Conservation (phyloP, 1,284 basidiomycete species). For the Peniophora sp. region DNA sequence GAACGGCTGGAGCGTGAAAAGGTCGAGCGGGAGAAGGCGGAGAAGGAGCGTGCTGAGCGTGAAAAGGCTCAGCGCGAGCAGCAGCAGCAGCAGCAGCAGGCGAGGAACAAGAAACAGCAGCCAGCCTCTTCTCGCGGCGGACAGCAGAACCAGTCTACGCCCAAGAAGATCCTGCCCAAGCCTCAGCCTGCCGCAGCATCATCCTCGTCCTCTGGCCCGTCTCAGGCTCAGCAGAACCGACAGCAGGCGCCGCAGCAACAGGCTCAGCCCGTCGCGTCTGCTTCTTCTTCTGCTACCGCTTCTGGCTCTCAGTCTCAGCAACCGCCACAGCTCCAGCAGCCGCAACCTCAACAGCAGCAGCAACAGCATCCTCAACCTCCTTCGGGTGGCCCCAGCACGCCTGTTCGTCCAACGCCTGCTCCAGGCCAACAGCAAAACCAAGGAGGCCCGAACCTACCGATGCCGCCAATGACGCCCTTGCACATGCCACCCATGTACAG, state of each 20-base stretch:
- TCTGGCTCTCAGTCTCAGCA: neutral
- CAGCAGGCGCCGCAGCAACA: slow-evolving; percentile 9
- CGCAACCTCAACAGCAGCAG: slow-evolving; percentile 22
- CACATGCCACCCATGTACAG: slow-evolving; percentile 27
- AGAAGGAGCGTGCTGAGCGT: slow-evolving; percentile 27
- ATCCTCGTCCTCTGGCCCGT: slow-evolving; percentile 12
- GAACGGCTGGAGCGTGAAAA: slow-evolving; percentile 62
- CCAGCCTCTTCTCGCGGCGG: slow-evolving; percentile 43
- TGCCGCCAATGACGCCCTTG: slow-evolving; percentile 28
- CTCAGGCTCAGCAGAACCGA: slow-evolving; percentile 14
- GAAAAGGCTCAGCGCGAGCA: slow-evolving; percentile 32
- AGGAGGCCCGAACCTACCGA: no score
- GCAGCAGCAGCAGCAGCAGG: slow-evolving; percentile 20
- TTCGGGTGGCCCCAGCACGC: neutral
- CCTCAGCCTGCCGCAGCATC: slow-evolving; percentile 15
- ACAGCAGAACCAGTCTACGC: slow-evolving; percentile 33
- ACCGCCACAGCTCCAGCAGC: slow-evolving; percentile 8
- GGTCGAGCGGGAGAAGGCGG: slow-evolving; percentile 42
- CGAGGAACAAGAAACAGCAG: slow-evolving; percentile 22
- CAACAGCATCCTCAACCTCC: slow-evolving; percentile 24
- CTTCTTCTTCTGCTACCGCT: slow-evolving; percentile 19
- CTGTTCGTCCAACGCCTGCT: slow-evolving; percentile 9
- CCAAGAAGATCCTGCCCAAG: slow-evolving; percentile 48
- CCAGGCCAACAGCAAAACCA: slow-evolving; percentile 23
- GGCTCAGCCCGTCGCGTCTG: slow-evolving; percentile 17